These are phyloP conservation scores for Pleurotus citrinopileatus DNA, from an alignment of 768 basidiomycete species.

Conservation along the genomic window DNA sequence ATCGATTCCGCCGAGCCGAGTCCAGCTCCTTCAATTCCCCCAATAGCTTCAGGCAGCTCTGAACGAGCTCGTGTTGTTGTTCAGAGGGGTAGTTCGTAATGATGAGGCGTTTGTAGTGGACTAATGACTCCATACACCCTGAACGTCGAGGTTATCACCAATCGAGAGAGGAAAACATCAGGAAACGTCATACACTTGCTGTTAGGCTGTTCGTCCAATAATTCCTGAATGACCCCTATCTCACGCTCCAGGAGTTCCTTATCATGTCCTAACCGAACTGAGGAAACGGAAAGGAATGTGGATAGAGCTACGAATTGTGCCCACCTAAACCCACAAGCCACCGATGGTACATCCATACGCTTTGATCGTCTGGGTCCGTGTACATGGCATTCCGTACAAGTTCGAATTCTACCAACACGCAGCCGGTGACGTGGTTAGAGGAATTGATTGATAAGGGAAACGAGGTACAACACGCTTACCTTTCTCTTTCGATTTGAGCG, in stretches of 20 bases:
- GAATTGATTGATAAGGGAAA: not conserved
- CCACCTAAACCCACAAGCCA: constrained; percentile 87
- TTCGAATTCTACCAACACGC: constrained; percentile 70
- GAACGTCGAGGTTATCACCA: not conserved
- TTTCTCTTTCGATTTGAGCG: constrained; percentile 57
- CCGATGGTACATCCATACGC: constrained; percentile 98
- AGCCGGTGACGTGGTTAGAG: not conserved
- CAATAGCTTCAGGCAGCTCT: constrained; percentile 51
- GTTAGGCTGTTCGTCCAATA: constrained; percentile 86
- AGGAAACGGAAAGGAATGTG: not conserved
- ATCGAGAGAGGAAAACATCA: not conserved
- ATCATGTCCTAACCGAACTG: constrained; percentile 47
- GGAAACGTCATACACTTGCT: constrained; percentile 70
- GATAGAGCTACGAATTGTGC: constrained; percentile 14
- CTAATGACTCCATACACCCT: constrained; percentile 96
- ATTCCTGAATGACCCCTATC: constrained; percentile 74
- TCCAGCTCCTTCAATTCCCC: constrained; percentile 62
- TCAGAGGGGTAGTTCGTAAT: constrained; percentile 40
- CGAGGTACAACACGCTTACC: constrained; percentile 44
- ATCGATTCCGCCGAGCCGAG: constrained; percentile 60
- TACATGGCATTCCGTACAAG: constrained; percentile 92
- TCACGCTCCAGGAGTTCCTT: constrained; percentile 64
- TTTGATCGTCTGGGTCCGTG: constrained; percentile 95
- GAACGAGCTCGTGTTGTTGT: constrained; percentile 26
- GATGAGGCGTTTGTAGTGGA: constrained; percentile 77